phyloP scores from a whole-genome alignment of 257 asterid genomes.

The Knoxia roxburghii region DNA sequence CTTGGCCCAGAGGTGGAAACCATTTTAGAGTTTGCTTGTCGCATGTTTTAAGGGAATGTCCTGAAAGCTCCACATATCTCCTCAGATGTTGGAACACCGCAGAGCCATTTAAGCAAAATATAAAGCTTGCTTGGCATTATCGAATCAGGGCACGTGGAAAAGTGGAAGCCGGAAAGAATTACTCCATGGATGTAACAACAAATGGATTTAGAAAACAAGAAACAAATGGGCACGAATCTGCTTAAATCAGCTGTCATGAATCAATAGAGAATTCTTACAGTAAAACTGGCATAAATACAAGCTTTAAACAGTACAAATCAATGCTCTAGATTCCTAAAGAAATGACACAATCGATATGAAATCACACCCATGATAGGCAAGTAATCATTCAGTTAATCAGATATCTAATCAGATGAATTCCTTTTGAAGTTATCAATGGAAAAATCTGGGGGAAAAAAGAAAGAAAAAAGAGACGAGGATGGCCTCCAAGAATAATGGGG shows the following conservation, averaged over 20 bases:
- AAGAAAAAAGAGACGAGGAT: slow-evolving; percentile 3
- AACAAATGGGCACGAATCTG: too few relatives aligned
- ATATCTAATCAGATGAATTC: slow-evolving; percentile 15
- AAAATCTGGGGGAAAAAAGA: slow-evolving; percentile 9
- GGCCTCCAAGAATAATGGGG: slow-evolving; percentile 30
- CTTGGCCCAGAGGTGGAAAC: background rate
- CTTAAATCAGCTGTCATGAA: background rate
- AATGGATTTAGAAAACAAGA: too few relatives aligned
- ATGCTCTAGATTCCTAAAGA: slow-evolving; percentile 11
- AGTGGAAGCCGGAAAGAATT: too few relatives aligned
- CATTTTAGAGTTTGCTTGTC: background rate
- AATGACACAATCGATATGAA: slow-evolving; percentile 3
- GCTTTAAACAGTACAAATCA: slow-evolving; percentile 6
- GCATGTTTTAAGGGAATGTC: background rate
- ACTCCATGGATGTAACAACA: too few relatives aligned
- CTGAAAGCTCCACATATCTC: slow-evolving; percentile 1
- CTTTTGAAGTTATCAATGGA: slow-evolving; percentile 18
- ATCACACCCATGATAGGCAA: slow-evolving; percentile 11
- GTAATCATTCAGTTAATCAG: slow-evolving; percentile 4
- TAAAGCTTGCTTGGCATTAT: too few relatives aligned
- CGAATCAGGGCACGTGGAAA: too few relatives aligned
- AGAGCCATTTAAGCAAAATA: too few relatives aligned
- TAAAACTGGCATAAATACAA: slow-evolving; percentile 7
- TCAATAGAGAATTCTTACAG: slow-evolving; percentile 8
- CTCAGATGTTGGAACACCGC: slow-evolving; percentile 6